A percentile compares a stretch with the other conserved stretches of the same genome.
Evolutionary conservation across 208 protist genomes (phyloP).

Genomic region (Trypanosomatidae sp.): DNA sequence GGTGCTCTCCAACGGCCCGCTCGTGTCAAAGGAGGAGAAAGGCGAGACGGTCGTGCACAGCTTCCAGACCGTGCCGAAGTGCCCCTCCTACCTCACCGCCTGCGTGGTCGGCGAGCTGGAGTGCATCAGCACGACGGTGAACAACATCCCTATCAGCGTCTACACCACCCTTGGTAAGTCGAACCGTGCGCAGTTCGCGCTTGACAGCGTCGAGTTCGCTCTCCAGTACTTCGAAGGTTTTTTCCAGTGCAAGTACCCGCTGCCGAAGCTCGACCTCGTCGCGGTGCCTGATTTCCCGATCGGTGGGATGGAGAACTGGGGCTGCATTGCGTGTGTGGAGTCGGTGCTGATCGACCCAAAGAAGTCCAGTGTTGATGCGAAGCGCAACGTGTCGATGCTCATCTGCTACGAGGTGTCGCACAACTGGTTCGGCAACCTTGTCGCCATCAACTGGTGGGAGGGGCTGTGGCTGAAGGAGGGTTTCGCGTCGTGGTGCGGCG

Average conservation of each 20-base stretch:
- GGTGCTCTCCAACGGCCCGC: conserved; percentile 76
- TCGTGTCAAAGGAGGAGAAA: conserved; percentile 39
- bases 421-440: conserved; percentile 99
- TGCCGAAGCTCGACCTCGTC: conserved; percentile 98
- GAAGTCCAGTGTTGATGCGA: conserved; percentile 49
- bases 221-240: conserved; percentile 89
- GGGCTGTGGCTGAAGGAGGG: conserved; percentile 99
- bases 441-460: conserved; percentile 99
- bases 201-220: conserved; percentile 73
- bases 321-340: conserved; percentile 95
- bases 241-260: conserved; percentile 91
- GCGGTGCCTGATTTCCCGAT: conserved; percentile 95
- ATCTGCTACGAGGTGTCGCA: conserved; percentile 98
- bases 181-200: conserved; percentile 67
- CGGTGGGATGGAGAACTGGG: conserved; percentile 98
- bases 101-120: conserved; percentile 95
- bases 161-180: conserved; percentile 77
- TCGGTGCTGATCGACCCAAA: conserved; percentile 78
- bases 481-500: conserved; percentile 97
- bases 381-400: conserved; percentile 87
- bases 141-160: conserved; percentile 70
- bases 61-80: conserved; percentile 89
- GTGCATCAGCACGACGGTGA: conserved; percentile 52
- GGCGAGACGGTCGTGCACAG: conserved; percentile 37
- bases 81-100: conserved; percentile 97